Percentiles rank a stretch among this genome's conserved stretches.
Conservation (phyloP, 106 monocot species). For the Xerophyta viscosa region DNA sequence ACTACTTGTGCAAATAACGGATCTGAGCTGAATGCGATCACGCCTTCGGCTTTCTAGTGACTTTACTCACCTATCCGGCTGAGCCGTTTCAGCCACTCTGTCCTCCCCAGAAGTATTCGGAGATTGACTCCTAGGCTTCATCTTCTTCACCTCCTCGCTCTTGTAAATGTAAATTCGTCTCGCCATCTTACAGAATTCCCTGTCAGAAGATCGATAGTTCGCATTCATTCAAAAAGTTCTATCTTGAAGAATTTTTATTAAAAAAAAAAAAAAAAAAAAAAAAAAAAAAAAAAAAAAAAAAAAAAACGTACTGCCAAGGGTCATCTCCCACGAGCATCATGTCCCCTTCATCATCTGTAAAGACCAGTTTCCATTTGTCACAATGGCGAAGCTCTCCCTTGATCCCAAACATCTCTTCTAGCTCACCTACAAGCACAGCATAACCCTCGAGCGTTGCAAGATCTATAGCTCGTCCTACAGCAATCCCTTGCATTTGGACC, state of each 20-base stretch:
- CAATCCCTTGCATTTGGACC: slow-evolving; percentile 93
- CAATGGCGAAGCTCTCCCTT: slow-evolving; percentile 58
- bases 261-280: background rate
- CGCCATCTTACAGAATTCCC: slow-evolving; percentile 89
- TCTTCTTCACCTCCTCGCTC: too few species aligned
- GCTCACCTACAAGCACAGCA: slow-evolving; percentile 45
- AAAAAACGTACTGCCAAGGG: slow-evolving; percentile 64
- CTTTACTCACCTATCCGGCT: too few species aligned
- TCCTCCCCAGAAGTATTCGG: too few species aligned
- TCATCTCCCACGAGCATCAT: slow-evolving; percentile 91
- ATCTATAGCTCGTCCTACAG: slow-evolving; percentile 81
- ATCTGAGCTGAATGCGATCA: too few species aligned
- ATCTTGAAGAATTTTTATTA: background rate
- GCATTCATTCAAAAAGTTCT: background rate
- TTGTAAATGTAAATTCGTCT: slow-evolving; percentile 72
- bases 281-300: background rate
- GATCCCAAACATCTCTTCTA: slow-evolving; percentile 86
- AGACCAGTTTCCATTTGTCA: slow-evolving; percentile 74
- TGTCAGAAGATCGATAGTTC: slow-evolving; percentile 7
- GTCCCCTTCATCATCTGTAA: slow-evolving; percentile 81
- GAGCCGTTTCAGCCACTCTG: too few species aligned
- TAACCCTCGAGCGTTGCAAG: slow-evolving; percentile 50
- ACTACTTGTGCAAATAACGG: too few species aligned
- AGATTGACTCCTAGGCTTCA: slow-evolving; percentile 58
- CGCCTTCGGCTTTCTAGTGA: too few species aligned